Evolutionary conservation across 140 eudicot species (phyloP).

Genomic region (Anethum foeniculum): DNA sequence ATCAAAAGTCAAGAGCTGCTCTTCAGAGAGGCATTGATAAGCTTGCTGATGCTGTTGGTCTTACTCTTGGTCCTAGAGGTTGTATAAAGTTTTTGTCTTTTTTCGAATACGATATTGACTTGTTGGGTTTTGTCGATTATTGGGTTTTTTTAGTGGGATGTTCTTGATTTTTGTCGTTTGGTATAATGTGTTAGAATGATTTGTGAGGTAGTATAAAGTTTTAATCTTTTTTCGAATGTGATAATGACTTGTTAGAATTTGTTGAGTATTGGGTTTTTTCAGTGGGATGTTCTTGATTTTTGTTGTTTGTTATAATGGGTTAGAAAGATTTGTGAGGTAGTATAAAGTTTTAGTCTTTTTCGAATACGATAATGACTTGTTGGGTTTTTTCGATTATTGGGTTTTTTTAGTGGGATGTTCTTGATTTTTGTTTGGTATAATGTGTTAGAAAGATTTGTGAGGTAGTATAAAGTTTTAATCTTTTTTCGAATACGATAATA

Average conservation of each 20-base stretch:
- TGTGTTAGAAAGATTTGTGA: background rate
- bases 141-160: background rate
- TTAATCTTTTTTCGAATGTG: background rate
- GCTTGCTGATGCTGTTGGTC: slow-evolving; percentile 68
- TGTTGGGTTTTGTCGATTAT: background rate
- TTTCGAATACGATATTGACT: background rate
- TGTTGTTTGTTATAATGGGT: background rate
- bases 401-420: background rate
- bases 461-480: slow-evolving; percentile 42
- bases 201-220: slow-evolving; percentile 44
- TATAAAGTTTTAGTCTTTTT: no score
- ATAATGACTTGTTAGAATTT: background rate
- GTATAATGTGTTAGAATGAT: background rate
- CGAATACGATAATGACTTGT: no score
- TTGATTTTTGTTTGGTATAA: background rate
- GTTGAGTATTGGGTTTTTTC: no score
- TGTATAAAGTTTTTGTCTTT: slow-evolving; percentile 24
- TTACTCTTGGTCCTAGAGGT: slow-evolving; percentile 90
- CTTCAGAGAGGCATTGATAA: slow-evolving; percentile 76
- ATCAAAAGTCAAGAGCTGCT: slow-evolving; percentile 61
- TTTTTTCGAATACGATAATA: background rate
- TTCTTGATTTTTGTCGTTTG: background rate
- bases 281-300: background rate
- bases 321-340: background rate
- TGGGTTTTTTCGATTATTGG: no score